These are phyloP conservation scores for Aspergillus sclerotiicarbonarius DNA, from an alignment of 495 filamentous ascomycete species.

Conservation along the genomic window DNA sequence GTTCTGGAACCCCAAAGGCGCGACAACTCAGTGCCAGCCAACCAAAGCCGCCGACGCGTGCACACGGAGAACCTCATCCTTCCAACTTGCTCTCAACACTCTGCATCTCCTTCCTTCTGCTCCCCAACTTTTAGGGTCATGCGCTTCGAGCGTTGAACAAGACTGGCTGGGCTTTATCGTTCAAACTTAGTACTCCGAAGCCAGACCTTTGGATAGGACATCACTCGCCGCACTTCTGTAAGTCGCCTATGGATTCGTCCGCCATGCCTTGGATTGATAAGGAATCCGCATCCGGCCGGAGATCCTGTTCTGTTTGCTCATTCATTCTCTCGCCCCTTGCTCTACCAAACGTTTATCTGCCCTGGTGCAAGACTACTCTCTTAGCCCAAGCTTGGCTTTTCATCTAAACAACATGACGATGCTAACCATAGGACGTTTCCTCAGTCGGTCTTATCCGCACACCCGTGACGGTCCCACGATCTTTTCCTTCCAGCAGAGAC, in stretches of 20 bases:
- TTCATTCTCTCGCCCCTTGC: not conserved
- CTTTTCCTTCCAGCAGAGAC: slow-evolving; percentile 45
- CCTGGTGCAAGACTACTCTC: slow-evolving; percentile 2
- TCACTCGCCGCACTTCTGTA: slow-evolving; percentile 4
- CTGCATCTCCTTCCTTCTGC: slow-evolving; percentile 8
- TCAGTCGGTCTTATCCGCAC: slow-evolving; percentile 42
- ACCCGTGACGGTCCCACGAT: slow-evolving; percentile 41
- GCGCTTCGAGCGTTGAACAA: slow-evolving; percentile 17
- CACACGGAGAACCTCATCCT: slow-evolving; percentile 19
- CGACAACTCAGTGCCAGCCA: slow-evolving; percentile 11
- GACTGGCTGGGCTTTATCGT: slow-evolving; percentile 13
- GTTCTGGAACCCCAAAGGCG: slow-evolving; percentile 9
- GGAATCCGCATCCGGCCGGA: not conserved
- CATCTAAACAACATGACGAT: slow-evolving; percentile 33
- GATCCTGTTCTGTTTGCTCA: not conserved
- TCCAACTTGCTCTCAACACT: slow-evolving; percentile 18
- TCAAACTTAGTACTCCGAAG: slow-evolving; percentile 1
- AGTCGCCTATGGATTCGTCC: not conserved
- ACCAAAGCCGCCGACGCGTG: slow-evolving; percentile 15
- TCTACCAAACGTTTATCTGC: not conserved
- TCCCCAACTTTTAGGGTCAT: slow-evolving; percentile 18
- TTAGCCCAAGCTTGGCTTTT: not conserved
- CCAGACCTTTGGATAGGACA: slow-evolving; percentile 6
- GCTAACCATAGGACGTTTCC: slow-evolving; percentile 46
- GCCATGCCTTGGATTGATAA: slow-evolving; percentile 10